Evolutionary conservation across 2,329 filamentous ascomycete genomes (phyloP), one percentile per base, ranked within the genome.

Genomic region (Penicillium sp.): DNA sequence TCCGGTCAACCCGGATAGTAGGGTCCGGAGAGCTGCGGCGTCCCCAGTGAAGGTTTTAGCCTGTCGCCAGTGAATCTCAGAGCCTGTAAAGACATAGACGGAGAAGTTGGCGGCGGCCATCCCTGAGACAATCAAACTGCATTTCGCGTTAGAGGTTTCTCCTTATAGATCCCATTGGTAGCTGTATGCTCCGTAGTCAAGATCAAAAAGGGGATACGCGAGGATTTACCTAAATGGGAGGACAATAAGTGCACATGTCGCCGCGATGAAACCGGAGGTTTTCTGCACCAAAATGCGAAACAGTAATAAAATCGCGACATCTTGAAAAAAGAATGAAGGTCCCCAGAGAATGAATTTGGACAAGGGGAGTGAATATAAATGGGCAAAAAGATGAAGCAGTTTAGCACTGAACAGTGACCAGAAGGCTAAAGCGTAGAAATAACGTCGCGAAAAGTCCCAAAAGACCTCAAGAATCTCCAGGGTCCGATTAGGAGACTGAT

Each of bases 61-160:
- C 51, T 73, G 71, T 54, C 67, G 65, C 72, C 72, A 74, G 62
- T 74, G 72, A 42, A 74, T 73, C 57, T 74, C 72, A 27, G 72
- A 70, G 8, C 72, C 72, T 35, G 68, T 72, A 13, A 68, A 66
- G 26, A 72, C 53, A 50, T 69, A 74, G 49, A 74, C 72, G 33
- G 70, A 73, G 48, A 64, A 65, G 48, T 73, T 73, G 31, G 72
- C 64, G 7, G 70, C 59, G 33, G 70, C 64, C 71, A 73, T 73
- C 39, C 65, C 67, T 19, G 70, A 72, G 52, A 73, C 65, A 11
- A 67, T 39, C 7, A 73, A 48, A 60, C 70, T 72, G 53, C 16
- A 42, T 50, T 42, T 23, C 19, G 39, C 19, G 39, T 42, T 23
- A 42, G 39, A 42, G 7, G n/a, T 46, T 29, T 14, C 11, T 46